Percentiles rank a stretch among this genome's conserved stretches.
phyloP scores from a whole-genome alignment of 768 basidiomycete genomes.

The Pulveroboletus sp. region DNA sequence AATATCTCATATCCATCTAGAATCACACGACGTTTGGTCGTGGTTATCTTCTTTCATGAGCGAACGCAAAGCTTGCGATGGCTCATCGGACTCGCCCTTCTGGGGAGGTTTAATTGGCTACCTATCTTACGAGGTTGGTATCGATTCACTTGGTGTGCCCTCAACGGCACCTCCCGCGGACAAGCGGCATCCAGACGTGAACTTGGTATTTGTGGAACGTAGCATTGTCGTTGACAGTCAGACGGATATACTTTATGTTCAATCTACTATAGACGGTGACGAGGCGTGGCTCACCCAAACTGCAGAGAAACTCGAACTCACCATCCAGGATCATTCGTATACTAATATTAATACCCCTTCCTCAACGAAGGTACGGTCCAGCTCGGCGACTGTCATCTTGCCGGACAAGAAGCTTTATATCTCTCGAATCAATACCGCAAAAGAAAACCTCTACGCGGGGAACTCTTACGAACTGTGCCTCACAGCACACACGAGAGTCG shows the following conservation, averaged over 20 bases:
- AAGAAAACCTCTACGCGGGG: constrained; percentile 73
- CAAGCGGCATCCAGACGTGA: constrained; percentile 62
- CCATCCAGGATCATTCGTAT: constrained; percentile 10
- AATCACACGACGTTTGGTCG: constrained; percentile 59
- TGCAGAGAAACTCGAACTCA: constrained; percentile 15
- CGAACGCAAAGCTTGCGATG: constrained; percentile 42
- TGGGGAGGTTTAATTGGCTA: constrained; percentile 82
- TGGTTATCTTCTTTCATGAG: constrained; percentile 75
- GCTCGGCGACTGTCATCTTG: constrained; percentile 38
- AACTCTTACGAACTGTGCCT: constrained; percentile 94
- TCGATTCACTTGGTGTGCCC: constrained; percentile 48
- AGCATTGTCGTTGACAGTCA: constrained; percentile 64
- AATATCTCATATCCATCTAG: constrained; percentile 40
- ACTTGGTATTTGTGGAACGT: constrained; percentile 73
- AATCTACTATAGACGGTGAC: constrained; percentile 60
- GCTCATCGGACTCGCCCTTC: constrained; percentile 58
- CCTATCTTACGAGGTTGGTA: constrained; percentile 77
- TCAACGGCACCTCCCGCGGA: constrained; percentile 27
- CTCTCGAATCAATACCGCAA: constrained; percentile 61
- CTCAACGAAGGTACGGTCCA: constrained; percentile 23
- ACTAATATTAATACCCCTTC: constrained; percentile 17
- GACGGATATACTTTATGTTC: constrained; percentile 51
- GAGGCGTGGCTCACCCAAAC: constrained; percentile 56
- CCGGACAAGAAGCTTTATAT: constrained; percentile 64
- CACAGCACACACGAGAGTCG: constrained; percentile 67